Percentiles rank a stretch among this genome's conserved stretches.
phyloP scores from a whole-genome alignment of 2,329 filamentous ascomycete genomes.

The Xylaria multiplex region DNA sequence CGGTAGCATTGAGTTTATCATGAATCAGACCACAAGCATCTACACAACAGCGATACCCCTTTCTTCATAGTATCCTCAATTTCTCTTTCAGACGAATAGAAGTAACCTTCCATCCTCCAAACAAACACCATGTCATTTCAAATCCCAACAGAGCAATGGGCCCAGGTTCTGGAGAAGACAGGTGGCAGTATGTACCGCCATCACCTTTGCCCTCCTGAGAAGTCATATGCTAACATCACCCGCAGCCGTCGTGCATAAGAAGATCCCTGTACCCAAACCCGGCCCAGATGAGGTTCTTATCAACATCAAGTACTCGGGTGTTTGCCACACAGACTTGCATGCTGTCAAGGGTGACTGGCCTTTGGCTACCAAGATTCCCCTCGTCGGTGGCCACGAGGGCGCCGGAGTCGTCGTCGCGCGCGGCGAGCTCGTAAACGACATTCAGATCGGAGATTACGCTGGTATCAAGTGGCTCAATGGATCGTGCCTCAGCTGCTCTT shows the following conservation, averaged over 20 bases:
- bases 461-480: slow-evolving; percentile 96
- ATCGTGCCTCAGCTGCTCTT: slow-evolving; percentile 82
- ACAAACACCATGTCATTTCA: slow-evolving; percentile 43
- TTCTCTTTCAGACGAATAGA: neutral
- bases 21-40: slow-evolving; percentile 15
- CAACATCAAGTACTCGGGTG: slow-evolving; percentile 89
- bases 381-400: slow-evolving; percentile 84
- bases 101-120: too few relatives aligned
- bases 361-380: slow-evolving; percentile 79
- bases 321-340: slow-evolving; percentile 86
- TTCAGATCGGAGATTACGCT: slow-evolving; percentile 84
- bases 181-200: slow-evolving; percentile 70
- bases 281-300: slow-evolving; percentile 90
- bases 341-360: slow-evolving; percentile 93
- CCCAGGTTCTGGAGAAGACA: slow-evolving; percentile 85
- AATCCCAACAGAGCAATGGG: slow-evolving; percentile 88
- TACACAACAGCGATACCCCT: slow-evolving; percentile 13
- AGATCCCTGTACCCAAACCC: slow-evolving; percentile 83
- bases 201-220: neutral
- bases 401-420: slow-evolving; percentile 84
- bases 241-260: slow-evolving; percentile 74
- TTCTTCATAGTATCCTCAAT: neutral
- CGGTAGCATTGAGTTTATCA: slow-evolving; percentile 1
- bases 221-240: slow-evolving; percentile 27
- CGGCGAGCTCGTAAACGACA: slow-evolving; percentile 79